Conservation (phyloP, 2,329 filamentous ascomycete genomes). For the Cladosporium sp. region DNA sequence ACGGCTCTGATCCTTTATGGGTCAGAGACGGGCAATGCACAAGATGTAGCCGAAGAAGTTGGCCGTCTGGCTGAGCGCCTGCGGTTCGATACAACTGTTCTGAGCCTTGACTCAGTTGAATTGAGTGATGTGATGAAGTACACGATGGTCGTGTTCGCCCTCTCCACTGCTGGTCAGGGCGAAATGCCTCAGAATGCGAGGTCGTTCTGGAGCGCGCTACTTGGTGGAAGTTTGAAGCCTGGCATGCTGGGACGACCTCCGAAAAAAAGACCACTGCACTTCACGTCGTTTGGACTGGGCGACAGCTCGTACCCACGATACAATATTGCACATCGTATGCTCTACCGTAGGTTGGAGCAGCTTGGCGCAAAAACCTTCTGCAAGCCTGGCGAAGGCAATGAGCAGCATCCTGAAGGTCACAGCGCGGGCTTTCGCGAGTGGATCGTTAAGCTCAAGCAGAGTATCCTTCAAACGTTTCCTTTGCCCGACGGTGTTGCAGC, state of each 20-base stretch:
- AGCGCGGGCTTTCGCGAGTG: constrained; percentile 39
- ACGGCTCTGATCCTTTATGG: constrained; percentile 79
- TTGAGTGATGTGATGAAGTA: constrained; percentile 53
- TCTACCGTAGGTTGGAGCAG: constrained; percentile 80
- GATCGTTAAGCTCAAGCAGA: constrained; percentile 60
- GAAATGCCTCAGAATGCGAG: constrained; percentile 84
- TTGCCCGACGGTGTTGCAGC: constrained; percentile 66
- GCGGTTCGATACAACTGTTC: constrained; percentile 73
- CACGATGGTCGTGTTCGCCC: constrained; percentile 70
- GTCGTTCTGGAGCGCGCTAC: constrained; percentile 79
- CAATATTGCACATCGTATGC: constrained; percentile 88
- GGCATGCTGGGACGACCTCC: constrained; percentile 59
- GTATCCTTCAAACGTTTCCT: constrained; percentile 67
- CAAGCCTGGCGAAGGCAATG: constrained; percentile 82
- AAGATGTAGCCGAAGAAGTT: constrained; percentile 86
- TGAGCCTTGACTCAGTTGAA: constrained; percentile 74
- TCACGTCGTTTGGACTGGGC: constrained; percentile 86
- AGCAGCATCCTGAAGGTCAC: constrained; percentile 89
- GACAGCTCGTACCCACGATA: constrained; percentile 94
- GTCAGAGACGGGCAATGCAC: constrained; percentile 91
- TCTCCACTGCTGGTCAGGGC: constrained; percentile 93
- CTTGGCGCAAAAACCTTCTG: constrained; percentile 78
- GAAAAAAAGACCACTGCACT: constrained; percentile 59
- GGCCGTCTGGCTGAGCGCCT: constrained; percentile 72
- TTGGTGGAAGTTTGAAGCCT: constrained; percentile 73